Evolutionary conservation across 1,284 basidiomycete species (phyloP).

Genomic region (Cryptococcus sp.): DNA sequence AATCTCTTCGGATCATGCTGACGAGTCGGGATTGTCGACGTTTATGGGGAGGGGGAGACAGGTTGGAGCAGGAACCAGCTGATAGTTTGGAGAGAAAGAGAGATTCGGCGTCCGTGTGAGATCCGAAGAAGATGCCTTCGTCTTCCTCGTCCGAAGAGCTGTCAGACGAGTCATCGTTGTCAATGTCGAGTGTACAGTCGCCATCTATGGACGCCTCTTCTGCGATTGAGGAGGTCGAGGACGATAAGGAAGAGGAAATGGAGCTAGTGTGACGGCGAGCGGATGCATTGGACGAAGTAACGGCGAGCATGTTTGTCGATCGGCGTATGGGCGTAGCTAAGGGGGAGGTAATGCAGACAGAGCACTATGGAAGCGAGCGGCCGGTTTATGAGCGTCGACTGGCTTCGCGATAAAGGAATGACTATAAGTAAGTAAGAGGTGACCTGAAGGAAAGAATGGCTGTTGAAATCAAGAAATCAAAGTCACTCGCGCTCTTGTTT

Average conservation of each 20-base stretch:
- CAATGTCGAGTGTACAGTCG: neutral
- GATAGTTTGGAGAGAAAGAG: neutral
- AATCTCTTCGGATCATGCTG: constrained; percentile 8
- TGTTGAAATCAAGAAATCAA: neutral
- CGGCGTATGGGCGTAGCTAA: too few species aligned
- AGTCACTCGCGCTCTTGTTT: neutral
- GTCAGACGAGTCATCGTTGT: neutral
- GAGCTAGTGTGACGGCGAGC: too few species aligned
- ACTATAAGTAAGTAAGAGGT: neutral
- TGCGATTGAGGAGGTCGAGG: neutral
- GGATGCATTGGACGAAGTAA: too few species aligned
- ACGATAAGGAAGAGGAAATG: neutral
- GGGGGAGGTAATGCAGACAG: too few species aligned
- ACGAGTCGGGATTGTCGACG: neutral
- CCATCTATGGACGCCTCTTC: too few species aligned
- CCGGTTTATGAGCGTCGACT: too few species aligned
- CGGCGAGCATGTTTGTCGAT: too few species aligned
- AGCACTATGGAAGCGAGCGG: too few species aligned
- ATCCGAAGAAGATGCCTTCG: neutral
- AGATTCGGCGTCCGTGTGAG: neutral
- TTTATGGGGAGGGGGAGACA: neutral
- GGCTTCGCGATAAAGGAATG: too few species aligned
- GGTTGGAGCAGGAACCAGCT: neutral
- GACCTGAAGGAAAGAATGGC: neutral
- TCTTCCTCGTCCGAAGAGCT: neutral